These are phyloP conservation scores for Solanum raphanifolium DNA, from an alignment of 257 asterid species.

Conservation along the genomic window DNA sequence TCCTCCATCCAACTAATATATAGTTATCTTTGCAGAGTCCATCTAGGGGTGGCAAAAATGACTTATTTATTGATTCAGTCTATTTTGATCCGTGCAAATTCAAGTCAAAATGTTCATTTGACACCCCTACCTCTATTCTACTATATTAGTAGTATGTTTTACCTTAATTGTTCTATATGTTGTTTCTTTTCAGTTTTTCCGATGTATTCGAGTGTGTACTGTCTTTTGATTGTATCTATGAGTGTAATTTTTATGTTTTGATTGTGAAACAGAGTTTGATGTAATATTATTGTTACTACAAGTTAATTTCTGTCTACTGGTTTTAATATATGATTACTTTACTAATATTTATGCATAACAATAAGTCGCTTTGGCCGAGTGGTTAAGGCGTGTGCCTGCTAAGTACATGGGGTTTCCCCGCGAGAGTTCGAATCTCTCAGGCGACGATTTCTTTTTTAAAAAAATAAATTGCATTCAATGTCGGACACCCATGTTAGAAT, in stretches of 20 bases:
- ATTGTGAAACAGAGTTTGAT: background rate
- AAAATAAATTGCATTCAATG: too few species aligned
- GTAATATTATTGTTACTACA: background rate
- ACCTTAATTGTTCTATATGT: background rate
- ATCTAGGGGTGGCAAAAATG: background rate
- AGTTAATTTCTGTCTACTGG: background rate
- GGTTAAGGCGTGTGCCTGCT: conserved; percentile 62
- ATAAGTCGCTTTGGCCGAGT: conserved; percentile 45
- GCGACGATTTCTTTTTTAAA: conserved; percentile 27
- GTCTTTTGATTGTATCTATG: background rate
- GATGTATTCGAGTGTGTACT: background rate
- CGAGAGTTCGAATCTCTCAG: conserved; percentile 99
- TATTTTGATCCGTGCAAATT: background rate
- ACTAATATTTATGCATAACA: too few species aligned
- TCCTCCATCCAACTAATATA: background rate
- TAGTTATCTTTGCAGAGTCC: background rate
- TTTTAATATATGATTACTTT: too few species aligned
- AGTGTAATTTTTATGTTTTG: background rate
- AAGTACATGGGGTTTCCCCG: conserved; percentile 98
- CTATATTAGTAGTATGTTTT: background rate
- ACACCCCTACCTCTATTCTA: background rate
- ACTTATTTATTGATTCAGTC: background rate
- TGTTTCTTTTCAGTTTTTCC: background rate
- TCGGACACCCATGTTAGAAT: too few species aligned
- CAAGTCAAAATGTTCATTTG: background rate